Evolutionary conservation across 371 early-diverging fungal species (phyloP).

Genomic region (Apophysomyces trapeziformis): DNA sequence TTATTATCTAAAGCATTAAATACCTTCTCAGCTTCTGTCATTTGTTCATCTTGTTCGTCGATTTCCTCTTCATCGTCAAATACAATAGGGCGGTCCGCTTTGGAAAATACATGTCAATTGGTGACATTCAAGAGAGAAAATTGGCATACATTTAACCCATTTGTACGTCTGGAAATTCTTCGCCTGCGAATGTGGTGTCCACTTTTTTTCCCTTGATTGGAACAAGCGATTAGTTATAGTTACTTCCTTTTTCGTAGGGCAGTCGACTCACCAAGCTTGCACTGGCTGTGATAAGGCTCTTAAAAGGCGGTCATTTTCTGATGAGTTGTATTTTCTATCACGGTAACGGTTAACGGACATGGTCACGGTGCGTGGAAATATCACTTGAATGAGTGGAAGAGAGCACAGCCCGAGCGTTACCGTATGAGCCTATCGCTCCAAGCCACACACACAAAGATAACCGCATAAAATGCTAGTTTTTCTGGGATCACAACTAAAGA

Average conservation of each 20-base stretch:
- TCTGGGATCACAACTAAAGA: too few species aligned
- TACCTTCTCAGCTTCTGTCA: constrained; percentile 22
- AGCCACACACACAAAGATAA: too few species aligned
- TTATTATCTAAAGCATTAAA: neutral
- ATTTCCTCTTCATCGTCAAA: constrained; percentile 47
- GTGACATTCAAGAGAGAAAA: neutral
- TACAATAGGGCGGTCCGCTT: constrained; percentile 29
- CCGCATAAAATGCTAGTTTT: too few species aligned
- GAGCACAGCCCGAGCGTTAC: too few species aligned
- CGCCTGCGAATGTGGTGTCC: constrained; percentile 57
- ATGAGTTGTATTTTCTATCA: constrained; percentile 49
- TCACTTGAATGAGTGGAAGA: neutral
- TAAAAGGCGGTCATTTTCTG: constrained; percentile 50
- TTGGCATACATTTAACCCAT: constrained; percentile 59
- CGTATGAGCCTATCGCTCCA: too few species aligned
- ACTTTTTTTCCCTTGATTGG: constrained; percentile 58
- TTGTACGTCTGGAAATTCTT: constrained; percentile 56
- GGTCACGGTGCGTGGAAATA: neutral
- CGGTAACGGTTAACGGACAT: constrained; percentile 46
- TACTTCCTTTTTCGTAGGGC: neutral
- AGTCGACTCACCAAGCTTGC: constrained; percentile 44
- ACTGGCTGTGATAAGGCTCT: constrained; percentile 55
- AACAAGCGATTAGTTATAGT: neutral
- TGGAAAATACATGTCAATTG: neutral
- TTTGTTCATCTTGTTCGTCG: constrained; percentile 14